Evolutionary conservation across 495 filamentous ascomycete genomes (phyloP), one percentile per base, ranked within the genome.

Genomic region (Trichoderma parareesei): DNA sequence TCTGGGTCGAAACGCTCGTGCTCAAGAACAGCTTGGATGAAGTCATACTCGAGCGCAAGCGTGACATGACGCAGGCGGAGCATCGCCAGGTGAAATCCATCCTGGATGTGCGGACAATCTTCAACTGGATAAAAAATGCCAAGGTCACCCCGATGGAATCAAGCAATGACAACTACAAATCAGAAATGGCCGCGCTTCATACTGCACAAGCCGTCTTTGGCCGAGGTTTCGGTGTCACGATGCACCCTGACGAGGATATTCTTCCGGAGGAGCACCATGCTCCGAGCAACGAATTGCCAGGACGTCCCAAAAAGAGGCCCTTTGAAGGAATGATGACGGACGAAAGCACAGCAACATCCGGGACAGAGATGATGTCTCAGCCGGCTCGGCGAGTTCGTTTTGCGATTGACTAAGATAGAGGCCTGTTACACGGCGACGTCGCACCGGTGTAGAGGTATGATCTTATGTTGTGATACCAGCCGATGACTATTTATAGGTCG

Each of bases 1-100:
- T 97, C 0, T 85, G 84, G 9, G 93, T 96, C 8, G 91, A 97
- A 74, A 98, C 92, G 0, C 79, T 98, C 1, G 90, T 93, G 0
- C 72, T 94, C n/a, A 79, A 83, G 55, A 88, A 85, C 46, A 96
- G 90, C 5, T 80, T 97, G 2, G 93, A 98, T 68, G 92, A 97
- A 71, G 84, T 86, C 27, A 94, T 98, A 74, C 77, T 94, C 0
- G 76, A 86, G 46, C 83, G 92, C 5, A 75, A 89, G 16, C 84
- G 87, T 60, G 79, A 85, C 27, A 96, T 98, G 91, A 88, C 88
- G 0, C 83, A 84, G 27, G 82, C 83, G 5, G 92, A 97, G 71
- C 88, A 73, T 71, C 82, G 66, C 77, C 87, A 73, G 81, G 88
- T 66, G 82, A 89, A 79, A 78, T 81, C 69, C 73, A 79, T 96